Conservation (phyloP, 345 rosid genomes). For the Arabidopsis arenosa region DNA sequence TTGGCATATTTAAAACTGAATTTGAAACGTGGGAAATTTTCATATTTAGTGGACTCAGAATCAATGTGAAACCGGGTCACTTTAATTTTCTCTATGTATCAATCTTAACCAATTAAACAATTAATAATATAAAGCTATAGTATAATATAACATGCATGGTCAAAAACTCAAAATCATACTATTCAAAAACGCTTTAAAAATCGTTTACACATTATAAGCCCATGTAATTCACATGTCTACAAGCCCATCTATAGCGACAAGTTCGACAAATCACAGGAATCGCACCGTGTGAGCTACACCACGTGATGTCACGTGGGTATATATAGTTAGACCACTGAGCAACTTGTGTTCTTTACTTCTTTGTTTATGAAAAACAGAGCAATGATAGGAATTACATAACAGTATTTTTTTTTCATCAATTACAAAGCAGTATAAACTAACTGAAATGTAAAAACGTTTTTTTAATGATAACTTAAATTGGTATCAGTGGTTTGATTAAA, state of each 20-base stretch:
- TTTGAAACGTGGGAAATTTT: slow-evolving; percentile 26
- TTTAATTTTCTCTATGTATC: not conserved
- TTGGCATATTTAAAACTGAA: slow-evolving; percentile 1
- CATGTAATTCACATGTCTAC: too few species aligned
- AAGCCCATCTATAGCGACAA: not conserved
- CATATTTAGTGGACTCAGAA: not conserved
- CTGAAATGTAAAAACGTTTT: not conserved
- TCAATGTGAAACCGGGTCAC: not conserved
- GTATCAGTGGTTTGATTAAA: not conserved
- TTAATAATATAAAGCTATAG: not conserved
- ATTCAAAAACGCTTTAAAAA: not conserved
- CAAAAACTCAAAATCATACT: slow-evolving; percentile 12
- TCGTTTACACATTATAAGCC: too few species aligned
- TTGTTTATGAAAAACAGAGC: not conserved
- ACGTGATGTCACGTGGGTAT: slow-evolving; percentile 1
- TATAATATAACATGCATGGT: not conserved
- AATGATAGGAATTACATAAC: not conserved
- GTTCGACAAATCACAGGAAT: not conserved
- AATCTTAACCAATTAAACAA: too few species aligned
- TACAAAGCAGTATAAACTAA: not conserved
- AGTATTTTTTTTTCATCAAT: too few species aligned
- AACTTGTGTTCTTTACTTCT: not conserved
- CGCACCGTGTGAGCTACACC: slow-evolving; percentile 7
- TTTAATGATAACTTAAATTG: not conserved
- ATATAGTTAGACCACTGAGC: not conserved